Evolutionary conservation across 2,329 filamentous ascomycete genomes (phyloP), one percentile per base, ranked within the genome.

Genomic region (Ophiostoma sp.): DNA sequence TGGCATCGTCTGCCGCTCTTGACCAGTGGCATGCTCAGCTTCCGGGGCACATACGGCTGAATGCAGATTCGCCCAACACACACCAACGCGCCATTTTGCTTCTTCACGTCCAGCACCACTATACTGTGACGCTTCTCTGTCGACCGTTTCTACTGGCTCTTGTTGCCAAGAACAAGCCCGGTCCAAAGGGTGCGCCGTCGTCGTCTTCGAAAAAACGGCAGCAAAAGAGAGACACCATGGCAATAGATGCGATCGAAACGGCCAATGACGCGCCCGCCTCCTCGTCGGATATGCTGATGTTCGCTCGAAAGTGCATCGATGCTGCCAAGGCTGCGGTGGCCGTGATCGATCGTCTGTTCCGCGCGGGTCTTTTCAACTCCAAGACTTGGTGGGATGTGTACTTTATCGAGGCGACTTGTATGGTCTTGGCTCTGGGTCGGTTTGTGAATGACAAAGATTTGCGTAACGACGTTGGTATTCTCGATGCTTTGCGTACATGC

Each of bases 71-170:
- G n/a, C 77, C 74, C 22, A 64, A 69, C 9, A 74, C 75, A 9
- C 76, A 76, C 61, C 76, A 76, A 73, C 77, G 79, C 7, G 76
- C 76, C 57, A 72, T 78, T 22, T 72, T 75, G 28, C 11, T 79
- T 59, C 76, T 80, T n/a, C 77, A 79, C 59, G 33, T 80, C 22
- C 78, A 77, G 66, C 79, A 79, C 70, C 77, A 80, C 28, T 77
- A 79, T 59, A 72, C 75, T 0, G 72, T 80, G 4, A 75, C 73
- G 22, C 77, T 80, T 59, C 73, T 80, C 22, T 78, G 77, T 7
- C 77, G 79, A 1, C 79, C 79, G 5, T 80, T 79, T 70, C 74
- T 80, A 73, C 74, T 80, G 22, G 76, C 76, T 2, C 55, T 74
- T 33, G 72, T 73, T 39, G 52, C 75, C 9, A 55, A 36, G 42